Percentiles rank a stretch among this genome's conserved stretches.
Evolutionary conservation across 2,329 filamentous ascomycete species (phyloP).

Genomic region (Magnaporthales sp.): DNA sequence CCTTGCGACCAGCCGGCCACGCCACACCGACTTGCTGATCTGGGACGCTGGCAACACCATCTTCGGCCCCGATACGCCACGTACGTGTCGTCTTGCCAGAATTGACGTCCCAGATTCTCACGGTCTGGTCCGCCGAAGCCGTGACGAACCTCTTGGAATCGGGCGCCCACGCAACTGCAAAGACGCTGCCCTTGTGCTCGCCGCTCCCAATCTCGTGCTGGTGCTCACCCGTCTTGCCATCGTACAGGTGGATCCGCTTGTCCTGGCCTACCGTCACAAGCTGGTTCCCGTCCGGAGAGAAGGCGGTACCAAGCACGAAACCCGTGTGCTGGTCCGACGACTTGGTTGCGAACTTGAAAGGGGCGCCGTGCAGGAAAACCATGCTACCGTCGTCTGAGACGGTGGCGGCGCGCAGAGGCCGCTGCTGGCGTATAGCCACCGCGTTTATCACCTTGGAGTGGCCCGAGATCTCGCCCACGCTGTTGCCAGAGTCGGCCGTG

Average conservation of each 20-base stretch:
- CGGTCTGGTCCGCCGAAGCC: conserved; percentile 86
- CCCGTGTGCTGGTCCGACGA: conserved; percentile 71
- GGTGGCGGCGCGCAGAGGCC: conserved; percentile 85
- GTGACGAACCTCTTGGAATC: conserved; percentile 85
- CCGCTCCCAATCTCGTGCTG: conserved; percentile 57
- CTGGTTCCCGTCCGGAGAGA: conserved; percentile 76
- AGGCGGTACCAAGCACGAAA: conserved; percentile 80
- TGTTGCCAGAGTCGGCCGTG: conserved; percentile 92
- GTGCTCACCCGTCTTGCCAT: conserved; percentile 88
- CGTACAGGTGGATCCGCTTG: conserved; percentile 85
- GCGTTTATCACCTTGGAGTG: conserved; percentile 88
- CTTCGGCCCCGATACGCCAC: conserved; percentile 72
- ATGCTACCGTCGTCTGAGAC: conserved; percentile 83
- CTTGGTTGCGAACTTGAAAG: conserved; percentile 93
- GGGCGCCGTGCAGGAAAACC: conserved; percentile 87
- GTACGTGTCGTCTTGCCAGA: conserved; percentile 67
- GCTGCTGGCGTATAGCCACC: conserved; percentile 80
- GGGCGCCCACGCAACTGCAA: conserved; percentile 80
- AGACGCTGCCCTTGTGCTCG: conserved; percentile 85
- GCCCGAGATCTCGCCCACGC: conserved; percentile 85
- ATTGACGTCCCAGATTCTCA: conserved; percentile 89
- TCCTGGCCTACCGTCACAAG: conserved; percentile 91
- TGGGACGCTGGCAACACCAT: conserved; percentile 60
- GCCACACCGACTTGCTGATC: conserved; percentile 94
- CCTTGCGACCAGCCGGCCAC: conserved; percentile 72